phyloP scores from a whole-genome alignment of 2,329 filamentous ascomycete species.

The Pseudogymnoascus sp. region DNA sequence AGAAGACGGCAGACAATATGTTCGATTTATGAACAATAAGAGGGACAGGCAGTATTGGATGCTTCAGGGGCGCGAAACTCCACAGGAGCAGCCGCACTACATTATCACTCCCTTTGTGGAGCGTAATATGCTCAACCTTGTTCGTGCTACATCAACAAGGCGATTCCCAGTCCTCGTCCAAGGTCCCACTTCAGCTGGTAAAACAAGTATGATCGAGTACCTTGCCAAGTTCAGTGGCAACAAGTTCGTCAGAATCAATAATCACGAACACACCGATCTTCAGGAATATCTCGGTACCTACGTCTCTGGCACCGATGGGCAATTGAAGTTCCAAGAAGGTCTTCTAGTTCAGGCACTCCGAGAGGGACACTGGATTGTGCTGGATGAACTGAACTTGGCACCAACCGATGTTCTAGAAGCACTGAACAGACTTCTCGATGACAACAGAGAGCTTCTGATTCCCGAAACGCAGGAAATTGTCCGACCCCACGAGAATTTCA shows the following conservation, averaged over 20 bases:
- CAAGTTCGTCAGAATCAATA: constrained; percentile 97
- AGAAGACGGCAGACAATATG: constrained; percentile 67
- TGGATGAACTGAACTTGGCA: constrained; percentile 94
- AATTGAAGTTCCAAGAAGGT: constrained; percentile 85
- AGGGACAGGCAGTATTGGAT: constrained; percentile 80
- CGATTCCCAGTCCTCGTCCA: constrained; percentile 92
- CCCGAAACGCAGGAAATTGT: constrained; percentile 95
- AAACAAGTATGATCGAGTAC: constrained; percentile 99
- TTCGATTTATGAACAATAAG: constrained; percentile 64
- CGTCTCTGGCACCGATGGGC: constrained; percentile 75
- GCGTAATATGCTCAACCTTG: constrained; percentile 87
- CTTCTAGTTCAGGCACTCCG: constrained; percentile 86
- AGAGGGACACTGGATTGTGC: constrained; percentile 93
- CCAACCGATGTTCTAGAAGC: constrained; percentile 96
- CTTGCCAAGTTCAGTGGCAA: constrained; percentile 95
- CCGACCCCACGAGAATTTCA: constrained; percentile 87
- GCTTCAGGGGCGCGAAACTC: constrained; percentile 60
- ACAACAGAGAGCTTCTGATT: constrained; percentile 91
- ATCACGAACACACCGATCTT: constrained; percentile 96
- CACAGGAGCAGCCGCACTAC: constrained; percentile 75
- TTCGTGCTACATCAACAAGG: constrained; percentile 84
- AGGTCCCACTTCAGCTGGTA: constrained; percentile 92
- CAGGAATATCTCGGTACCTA: constrained; percentile 98
- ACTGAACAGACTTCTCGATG: constrained; percentile 87
- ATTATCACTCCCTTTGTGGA: constrained; percentile 96